Conservation (phyloP, 2,329 filamentous ascomycete species). For the Intubia oerlemansii region DNA sequence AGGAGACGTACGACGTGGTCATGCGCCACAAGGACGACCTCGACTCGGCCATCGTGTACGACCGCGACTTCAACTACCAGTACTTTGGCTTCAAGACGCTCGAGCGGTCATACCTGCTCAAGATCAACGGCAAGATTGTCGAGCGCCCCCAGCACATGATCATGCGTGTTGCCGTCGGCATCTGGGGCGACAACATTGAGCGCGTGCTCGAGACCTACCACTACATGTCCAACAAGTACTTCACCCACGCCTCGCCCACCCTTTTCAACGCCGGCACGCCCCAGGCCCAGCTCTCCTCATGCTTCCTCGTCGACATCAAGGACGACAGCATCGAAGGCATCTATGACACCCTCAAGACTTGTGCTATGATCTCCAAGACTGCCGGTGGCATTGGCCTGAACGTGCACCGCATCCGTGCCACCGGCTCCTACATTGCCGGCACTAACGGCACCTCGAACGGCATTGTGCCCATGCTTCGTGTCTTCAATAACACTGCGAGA, state of each 20-base stretch:
- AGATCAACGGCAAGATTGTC: slow-evolving; percentile 86
- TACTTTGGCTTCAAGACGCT: slow-evolving; percentile 99
- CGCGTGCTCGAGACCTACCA: slow-evolving; percentile 95
- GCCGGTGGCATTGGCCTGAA: slow-evolving; percentile 96
- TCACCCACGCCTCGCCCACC: slow-evolving; percentile 93
- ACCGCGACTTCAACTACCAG: slow-evolving; percentile 99
- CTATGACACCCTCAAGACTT: slow-evolving; percentile 97
- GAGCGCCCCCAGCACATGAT: slow-evolving; percentile 99
- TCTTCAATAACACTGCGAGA: slow-evolving; percentile 97
- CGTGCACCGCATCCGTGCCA: slow-evolving; percentile 88
- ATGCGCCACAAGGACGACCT: slow-evolving; percentile 94
- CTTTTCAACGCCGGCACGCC: slow-evolving; percentile 97
- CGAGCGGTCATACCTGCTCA: slow-evolving; percentile 90
- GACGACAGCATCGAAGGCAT: slow-evolving; percentile 98
- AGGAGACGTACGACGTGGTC: slow-evolving; percentile 75
- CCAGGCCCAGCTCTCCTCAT: slow-evolving; percentile 84
- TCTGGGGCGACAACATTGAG: slow-evolving; percentile 89
- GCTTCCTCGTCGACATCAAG: slow-evolving; percentile 99
- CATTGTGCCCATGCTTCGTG: slow-evolving; percentile 90
- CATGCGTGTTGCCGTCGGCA: slow-evolving; percentile 95
- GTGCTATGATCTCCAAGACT: slow-evolving; percentile 99
- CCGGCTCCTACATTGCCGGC: slow-evolving; percentile 91
- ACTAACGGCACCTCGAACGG: slow-evolving; percentile 98
- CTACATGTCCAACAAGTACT: slow-evolving; percentile 96
- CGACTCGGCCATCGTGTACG: slow-evolving; percentile 97